Evolutionary conservation across 176 grass and related monocot genomes (phyloP).

Genomic region (Coix lacrymajobi): DNA sequence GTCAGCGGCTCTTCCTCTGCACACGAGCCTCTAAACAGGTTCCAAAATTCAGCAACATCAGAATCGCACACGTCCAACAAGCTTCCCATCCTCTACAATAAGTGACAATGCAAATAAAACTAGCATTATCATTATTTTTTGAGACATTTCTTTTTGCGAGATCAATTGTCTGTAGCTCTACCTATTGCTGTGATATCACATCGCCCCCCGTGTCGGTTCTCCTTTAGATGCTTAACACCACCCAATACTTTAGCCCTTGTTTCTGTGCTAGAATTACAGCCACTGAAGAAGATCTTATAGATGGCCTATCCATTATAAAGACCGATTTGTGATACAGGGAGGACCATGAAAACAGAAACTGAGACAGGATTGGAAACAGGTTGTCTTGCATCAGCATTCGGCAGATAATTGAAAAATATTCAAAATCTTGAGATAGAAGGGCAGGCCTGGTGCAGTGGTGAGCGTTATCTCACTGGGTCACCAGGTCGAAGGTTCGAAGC

Average conservation of each 20-base stretch:
- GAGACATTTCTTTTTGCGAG: background rate
- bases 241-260: constrained; percentile 71
- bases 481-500: no score
- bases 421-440: background rate
- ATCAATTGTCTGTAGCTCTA: background rate
- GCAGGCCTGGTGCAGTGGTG: no score
- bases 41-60: constrained; percentile 71
- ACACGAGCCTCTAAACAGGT: constrained; percentile 55
- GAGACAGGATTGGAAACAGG: background rate
- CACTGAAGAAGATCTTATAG: constrained; percentile 82
- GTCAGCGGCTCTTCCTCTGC: background rate
- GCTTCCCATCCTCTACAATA: constrained; percentile 56
- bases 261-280: constrained; percentile 64
- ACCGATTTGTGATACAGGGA: constrained; percentile 56
- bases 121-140: background rate
- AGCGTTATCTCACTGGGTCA: no score
- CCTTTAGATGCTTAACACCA: constrained; percentile 75
- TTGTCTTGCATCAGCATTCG: background rate
- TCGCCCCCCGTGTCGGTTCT: constrained; percentile 42
- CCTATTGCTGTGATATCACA: background rate
- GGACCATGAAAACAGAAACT: constrained; percentile 59
- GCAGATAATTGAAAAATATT: background rate
- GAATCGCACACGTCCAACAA: constrained; percentile 49
- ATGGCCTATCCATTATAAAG: constrained; percentile 69
- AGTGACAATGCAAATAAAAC: background rate